Percentiles rank a stretch among this genome's conserved stretches.
Evolutionary conservation across 768 basidiomycete genomes (phyloP).

Genomic region (Tricholoma matsutake): DNA sequence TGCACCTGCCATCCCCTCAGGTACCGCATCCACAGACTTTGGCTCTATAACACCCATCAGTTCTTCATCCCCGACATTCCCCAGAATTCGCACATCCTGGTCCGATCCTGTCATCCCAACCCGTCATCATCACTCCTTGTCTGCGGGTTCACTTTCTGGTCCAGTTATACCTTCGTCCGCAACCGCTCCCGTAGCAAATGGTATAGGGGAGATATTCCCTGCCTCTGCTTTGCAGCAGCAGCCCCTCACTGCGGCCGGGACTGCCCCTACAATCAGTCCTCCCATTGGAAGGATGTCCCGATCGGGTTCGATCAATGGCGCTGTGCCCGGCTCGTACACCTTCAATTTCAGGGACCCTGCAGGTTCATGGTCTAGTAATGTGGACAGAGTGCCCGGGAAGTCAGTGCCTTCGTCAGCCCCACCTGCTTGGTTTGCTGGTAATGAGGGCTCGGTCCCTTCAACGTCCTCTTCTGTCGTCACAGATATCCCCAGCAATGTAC

Average conservation of each 20-base stretch:
- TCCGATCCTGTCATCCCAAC: conserved; percentile 35
- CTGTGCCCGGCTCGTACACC: conserved; percentile 38
- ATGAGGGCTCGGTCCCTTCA: conserved; percentile 19
- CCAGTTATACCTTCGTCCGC: conserved; percentile 15
- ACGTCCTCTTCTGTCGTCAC: conserved; percentile 27
- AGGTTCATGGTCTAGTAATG: conserved; percentile 13
- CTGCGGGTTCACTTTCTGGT: conserved; percentile 33
- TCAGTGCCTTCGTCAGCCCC: conserved; percentile 7
- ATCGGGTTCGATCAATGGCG: conserved; percentile 52
- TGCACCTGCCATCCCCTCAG: conserved; percentile 20
- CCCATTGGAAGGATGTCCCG: conserved; percentile 54
- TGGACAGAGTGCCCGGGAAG: conserved; percentile 10
- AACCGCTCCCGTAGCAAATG: conserved; percentile 13
- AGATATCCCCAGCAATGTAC: conserved; percentile 19
- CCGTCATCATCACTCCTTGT: conserved; percentile 42
- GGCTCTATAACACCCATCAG: conserved; percentile 11
- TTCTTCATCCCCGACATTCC: conserved; percentile 22
- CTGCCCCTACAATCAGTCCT: conserved; percentile 25
- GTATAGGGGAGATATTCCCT: conserved; percentile 17
- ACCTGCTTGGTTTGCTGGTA: conserved; percentile 15
- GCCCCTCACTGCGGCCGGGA: conserved; percentile 10
- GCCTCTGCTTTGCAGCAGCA: conserved; percentile 20
- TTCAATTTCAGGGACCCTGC: conserved; percentile 25
- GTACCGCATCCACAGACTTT: conserved; percentile 20
- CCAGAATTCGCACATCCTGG: conserved; percentile 36